Percentiles rank a stretch among this genome's conserved stretches.
phyloP scores from a whole-genome alignment of 2,329 filamentous ascomycete genomes.

The Hymenoscyphus albidus region DNA sequence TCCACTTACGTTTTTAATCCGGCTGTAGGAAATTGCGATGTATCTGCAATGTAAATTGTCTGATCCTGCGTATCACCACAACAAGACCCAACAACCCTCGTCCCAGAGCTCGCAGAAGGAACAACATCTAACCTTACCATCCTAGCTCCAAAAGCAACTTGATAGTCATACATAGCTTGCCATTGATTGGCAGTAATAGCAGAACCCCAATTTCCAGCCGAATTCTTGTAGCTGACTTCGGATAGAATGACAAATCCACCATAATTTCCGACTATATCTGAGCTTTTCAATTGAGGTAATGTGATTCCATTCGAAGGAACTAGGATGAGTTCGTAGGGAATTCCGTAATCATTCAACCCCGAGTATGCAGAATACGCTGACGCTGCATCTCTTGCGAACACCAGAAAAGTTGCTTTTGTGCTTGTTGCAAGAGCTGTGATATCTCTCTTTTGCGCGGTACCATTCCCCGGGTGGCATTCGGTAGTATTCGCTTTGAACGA shows the following conservation, averaged over 20 bases:
- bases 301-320: conserved; percentile 49
- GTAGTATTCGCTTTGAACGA: conserved; percentile 8
- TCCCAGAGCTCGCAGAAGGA: conserved; percentile 48
- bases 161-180: conserved; percentile 53
- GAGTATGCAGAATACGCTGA: conserved; percentile 48
- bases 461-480: conserved; percentile 3
- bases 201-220: conserved; percentile 34
- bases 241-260: conserved; percentile 41
- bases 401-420: conserved; percentile 46
- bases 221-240: conserved; percentile 42
- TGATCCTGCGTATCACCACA: conserved; percentile 47
- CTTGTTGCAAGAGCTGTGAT: conserved; percentile 1
- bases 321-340: conserved; percentile 51
- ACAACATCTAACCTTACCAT: conserved; percentile 59
- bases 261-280: conserved; percentile 7
- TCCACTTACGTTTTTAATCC: conserved; percentile 39
- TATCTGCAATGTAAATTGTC: conserved; percentile 49
- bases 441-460: conserved; percentile 3
- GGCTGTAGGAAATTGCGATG: conserved; percentile 50
- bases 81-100: conserved; percentile 38
- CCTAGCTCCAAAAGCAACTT: conserved; percentile 52
- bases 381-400: conserved; percentile 50
- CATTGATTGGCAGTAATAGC: conserved; percentile 52
- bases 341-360: conserved; percentile 57
- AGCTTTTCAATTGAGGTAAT: conserved; percentile 32